Evolutionary conservation across 2,329 filamentous ascomycete genomes (phyloP).

Genomic region (Didymella sp.): DNA sequence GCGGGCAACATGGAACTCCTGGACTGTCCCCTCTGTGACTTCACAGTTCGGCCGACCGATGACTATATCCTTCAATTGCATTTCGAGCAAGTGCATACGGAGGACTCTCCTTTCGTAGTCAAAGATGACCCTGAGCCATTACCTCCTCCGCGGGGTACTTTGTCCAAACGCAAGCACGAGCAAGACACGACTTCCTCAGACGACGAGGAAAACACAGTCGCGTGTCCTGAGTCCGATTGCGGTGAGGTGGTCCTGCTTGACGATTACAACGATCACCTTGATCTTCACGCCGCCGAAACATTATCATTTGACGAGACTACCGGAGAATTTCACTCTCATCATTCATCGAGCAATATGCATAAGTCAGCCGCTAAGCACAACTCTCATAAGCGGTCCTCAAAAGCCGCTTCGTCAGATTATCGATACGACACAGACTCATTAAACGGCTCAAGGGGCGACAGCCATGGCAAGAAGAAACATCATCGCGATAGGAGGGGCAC

Average conservation of each 20-base stretch:
- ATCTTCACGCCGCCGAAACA: slow-evolving; percentile 53
- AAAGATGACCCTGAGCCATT: slow-evolving; percentile 41
- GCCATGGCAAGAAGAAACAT: slow-evolving; percentile 33
- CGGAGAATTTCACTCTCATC: slow-evolving; percentile 44
- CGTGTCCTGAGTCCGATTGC: slow-evolving; percentile 54
- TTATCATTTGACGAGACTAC: slow-evolving; percentile 48
- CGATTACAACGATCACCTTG: slow-evolving; percentile 57
- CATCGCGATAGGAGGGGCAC: slow-evolving; percentile 38
- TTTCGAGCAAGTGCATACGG: slow-evolving; percentile 51
- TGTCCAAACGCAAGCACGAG: slow-evolving; percentile 25
- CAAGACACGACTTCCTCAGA: slow-evolving; percentile 39
- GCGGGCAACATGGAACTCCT: slow-evolving; percentile 30
- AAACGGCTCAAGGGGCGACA: slow-evolving; percentile 26
- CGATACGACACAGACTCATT: slow-evolving; percentile 9
- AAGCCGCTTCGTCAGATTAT: slow-evolving; percentile 15
- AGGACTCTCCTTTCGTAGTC: slow-evolving; percentile 48
- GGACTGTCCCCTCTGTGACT: slow-evolving; percentile 48
- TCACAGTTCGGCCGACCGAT: slow-evolving; percentile 36
- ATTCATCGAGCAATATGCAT: slow-evolving; percentile 44
- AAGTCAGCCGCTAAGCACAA: slow-evolving; percentile 27
- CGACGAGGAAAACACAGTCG: slow-evolving; percentile 41
- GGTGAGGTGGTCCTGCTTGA: slow-evolving; percentile 51
- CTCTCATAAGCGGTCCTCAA: slow-evolving; percentile 31
- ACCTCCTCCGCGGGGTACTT: slow-evolving; percentile 33
- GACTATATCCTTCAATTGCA: slow-evolving; percentile 49